phyloP scores from a whole-genome alignment of 176 grass and related monocot species.

The Ensete glaucum region DNA sequence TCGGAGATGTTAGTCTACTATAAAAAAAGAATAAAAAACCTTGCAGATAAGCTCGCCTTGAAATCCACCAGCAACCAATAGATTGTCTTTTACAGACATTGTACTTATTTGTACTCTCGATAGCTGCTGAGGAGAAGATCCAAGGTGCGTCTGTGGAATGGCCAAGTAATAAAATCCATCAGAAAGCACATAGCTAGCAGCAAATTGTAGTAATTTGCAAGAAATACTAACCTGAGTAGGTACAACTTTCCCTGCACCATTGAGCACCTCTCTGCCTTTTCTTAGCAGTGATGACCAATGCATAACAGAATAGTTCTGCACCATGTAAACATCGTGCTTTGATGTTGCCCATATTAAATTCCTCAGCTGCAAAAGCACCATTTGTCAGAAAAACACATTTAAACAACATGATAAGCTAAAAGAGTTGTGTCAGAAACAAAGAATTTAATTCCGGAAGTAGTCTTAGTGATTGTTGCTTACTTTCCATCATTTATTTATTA shows the following conservation, averaged over 20 bases:
- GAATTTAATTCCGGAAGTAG: no score
- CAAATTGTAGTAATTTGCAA: not conserved
- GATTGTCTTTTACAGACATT: constrained; percentile 59
- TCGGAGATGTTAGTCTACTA: not conserved
- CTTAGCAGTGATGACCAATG: constrained; percentile 75
- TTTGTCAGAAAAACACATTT: not conserved
- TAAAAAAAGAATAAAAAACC: constrained; percentile 18
- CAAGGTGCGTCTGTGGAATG: constrained; percentile 38
- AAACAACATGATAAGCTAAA: not conserved
- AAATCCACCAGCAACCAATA: constrained; percentile 84
- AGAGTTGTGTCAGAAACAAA: not conserved
- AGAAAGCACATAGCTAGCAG: not conserved
- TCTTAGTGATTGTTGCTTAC: no score
- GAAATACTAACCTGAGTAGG: constrained; percentile 9
- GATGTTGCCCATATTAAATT: constrained; percentile 88
- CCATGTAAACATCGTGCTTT: constrained; percentile 91
- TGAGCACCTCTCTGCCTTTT: constrained; percentile 58
- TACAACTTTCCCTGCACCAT: constrained; percentile 20
- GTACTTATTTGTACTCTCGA: constrained; percentile 86
- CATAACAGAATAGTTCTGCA: constrained; percentile 66
- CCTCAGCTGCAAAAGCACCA: constrained; percentile 46
- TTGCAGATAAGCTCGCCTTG: constrained; percentile 95
- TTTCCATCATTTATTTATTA: no score
- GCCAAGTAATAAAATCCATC: not conserved
- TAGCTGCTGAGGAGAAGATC: constrained; percentile 41